A percentile compares a stretch with the other conserved stretches of the same genome.
phyloP scores from a whole-genome alignment of 164 flowering plant species.

The Liquidambar formosana region DNA sequence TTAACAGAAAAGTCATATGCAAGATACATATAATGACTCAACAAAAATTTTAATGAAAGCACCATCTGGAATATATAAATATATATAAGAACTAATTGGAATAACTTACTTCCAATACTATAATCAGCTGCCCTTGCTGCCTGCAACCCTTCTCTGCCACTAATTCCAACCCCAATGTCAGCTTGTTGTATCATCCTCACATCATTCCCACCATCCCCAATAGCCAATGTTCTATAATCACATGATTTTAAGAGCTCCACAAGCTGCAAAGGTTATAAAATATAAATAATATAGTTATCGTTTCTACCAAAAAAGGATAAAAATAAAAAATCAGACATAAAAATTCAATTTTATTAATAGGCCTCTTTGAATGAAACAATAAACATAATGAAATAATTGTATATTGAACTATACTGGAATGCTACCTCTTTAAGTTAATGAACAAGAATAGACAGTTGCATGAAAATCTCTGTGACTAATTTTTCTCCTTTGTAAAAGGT shows the following conservation, averaged over 20 bases:
- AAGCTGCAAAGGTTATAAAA: conserved; percentile 53
- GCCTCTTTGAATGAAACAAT: not conserved
- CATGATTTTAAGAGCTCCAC: conserved; percentile 89
- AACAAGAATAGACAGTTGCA: not conserved
- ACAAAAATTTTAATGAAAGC: not conserved
- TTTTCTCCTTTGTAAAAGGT: too few relatives aligned
- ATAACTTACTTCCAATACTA: conserved; percentile 92
- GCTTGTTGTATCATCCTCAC: conserved; percentile 99
- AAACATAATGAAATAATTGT: not conserved
- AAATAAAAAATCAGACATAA: not conserved
- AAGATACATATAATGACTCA: not conserved
- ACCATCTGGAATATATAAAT: not conserved
- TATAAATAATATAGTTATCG: not conserved
- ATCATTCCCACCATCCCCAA: conserved; percentile 99
- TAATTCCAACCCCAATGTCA: conserved; percentile 98
- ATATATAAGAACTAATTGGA: not conserved
- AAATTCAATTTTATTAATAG: not conserved
- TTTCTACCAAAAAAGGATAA: not conserved
- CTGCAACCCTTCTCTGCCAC: conserved; percentile 98
- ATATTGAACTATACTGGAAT: not conserved
- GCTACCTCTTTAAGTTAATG: not conserved
- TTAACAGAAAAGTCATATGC: too few relatives aligned
- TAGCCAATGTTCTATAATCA: conserved; percentile 94
- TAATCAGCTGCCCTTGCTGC: conserved; percentile 99
- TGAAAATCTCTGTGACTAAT: not conserved